A percentile compares a stretch with the other conserved stretches of the same genome.
These are phyloP conservation scores for Erythrophleum fordii DNA, from an alignment of 306 rosid species.

Conservation along the genomic window DNA sequence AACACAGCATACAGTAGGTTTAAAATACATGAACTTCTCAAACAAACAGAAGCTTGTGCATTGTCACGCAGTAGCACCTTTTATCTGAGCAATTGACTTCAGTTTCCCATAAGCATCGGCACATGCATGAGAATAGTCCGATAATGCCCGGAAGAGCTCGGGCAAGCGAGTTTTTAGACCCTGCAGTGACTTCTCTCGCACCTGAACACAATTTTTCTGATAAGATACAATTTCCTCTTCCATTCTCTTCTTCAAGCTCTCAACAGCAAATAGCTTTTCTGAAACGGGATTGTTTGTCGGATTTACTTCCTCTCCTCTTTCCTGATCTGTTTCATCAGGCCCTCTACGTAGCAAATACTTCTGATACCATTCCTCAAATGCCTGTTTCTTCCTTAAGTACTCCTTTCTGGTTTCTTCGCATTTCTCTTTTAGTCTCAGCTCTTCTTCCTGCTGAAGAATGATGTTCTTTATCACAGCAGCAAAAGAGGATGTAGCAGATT, in stretches of 20 bases:
- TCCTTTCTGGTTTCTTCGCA: conserved; percentile 74
- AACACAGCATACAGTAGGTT: conserved; percentile 17
- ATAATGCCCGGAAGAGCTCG: conserved; percentile 74
- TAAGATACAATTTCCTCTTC: conserved; percentile 76
- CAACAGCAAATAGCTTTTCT: conserved; percentile 68
- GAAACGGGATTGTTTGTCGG: conserved; percentile 59
- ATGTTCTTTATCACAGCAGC: conserved; percentile 77
- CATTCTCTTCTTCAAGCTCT: conserved; percentile 75
- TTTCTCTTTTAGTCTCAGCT: conserved; percentile 80
- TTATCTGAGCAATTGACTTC: conserved; percentile 47
- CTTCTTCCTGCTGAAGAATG: conserved; percentile 77
- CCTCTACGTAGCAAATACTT: conserved; percentile 60
- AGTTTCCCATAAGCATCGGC: conserved; percentile 64
- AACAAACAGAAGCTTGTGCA: conserved; percentile 26
- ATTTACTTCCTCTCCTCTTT: conserved; percentile 67
- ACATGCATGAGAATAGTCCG: conserved; percentile 63
- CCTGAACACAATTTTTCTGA: conserved; percentile 69
- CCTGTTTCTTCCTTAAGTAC: conserved; percentile 59
- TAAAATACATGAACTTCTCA: conserved; percentile 33
- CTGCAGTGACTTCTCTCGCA: conserved; percentile 77
- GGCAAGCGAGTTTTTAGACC: conserved; percentile 80
- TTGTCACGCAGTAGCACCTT: conserved; percentile 43
- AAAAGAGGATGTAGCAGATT: conserved; percentile 77
- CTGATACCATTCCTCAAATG: conserved; percentile 79
- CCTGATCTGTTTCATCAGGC: conserved; percentile 54